These are phyloP conservation scores for Candolleomyces efflorescens DNA, from an alignment of 768 basidiomycete species.

Conservation along the genomic window DNA sequence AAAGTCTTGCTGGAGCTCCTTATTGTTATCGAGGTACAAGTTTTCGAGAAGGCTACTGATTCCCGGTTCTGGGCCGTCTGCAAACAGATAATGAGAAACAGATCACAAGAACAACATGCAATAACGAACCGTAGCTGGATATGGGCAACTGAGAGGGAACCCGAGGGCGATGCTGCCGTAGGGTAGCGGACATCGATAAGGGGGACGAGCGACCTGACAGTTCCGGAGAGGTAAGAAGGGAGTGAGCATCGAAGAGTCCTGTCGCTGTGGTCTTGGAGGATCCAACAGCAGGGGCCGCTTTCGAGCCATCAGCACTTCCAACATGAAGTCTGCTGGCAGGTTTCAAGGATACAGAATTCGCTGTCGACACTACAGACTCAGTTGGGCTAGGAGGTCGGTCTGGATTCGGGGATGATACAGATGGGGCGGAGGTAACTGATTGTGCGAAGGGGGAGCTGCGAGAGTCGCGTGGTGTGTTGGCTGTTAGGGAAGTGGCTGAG, in stretches of 20 bases:
- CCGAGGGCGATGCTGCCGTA: constrained; percentile 46
- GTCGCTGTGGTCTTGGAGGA: constrained; percentile 80
- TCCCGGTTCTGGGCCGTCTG: constrained; percentile 88
- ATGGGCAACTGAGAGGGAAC: constrained; percentile 54
- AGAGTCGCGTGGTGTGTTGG: constrained; percentile 37
- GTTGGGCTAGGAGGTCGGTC: constrained; percentile 77
- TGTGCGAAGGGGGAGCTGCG: constrained; percentile 36
- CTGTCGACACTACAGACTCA: constrained; percentile 72
- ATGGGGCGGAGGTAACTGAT: constrained; percentile 20
- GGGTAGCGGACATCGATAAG: constrained; percentile 52
- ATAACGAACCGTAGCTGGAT: constrained; percentile 63
- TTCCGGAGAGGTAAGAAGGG: constrained; percentile 62
- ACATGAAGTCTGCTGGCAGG: constrained; percentile 61
- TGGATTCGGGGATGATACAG: constrained; percentile 19
- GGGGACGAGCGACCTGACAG: constrained; percentile 80
- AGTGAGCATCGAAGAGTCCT: constrained; percentile 77
- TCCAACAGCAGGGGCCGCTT: constrained; percentile 87
- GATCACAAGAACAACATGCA: not conserved
- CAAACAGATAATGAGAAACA: constrained; percentile 2
- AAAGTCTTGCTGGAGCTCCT: constrained; percentile 86
- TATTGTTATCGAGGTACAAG: constrained; percentile 81
- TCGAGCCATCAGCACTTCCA: constrained; percentile 70
- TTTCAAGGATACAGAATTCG: constrained; percentile 59
- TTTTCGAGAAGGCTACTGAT: constrained; percentile 88
- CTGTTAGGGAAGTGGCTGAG: constrained; percentile 59